These are phyloP conservation scores for Cryptosporidium parvum DNA, from an alignment of 169 alveolate genomes.

Conservation along the genomic window DNA sequence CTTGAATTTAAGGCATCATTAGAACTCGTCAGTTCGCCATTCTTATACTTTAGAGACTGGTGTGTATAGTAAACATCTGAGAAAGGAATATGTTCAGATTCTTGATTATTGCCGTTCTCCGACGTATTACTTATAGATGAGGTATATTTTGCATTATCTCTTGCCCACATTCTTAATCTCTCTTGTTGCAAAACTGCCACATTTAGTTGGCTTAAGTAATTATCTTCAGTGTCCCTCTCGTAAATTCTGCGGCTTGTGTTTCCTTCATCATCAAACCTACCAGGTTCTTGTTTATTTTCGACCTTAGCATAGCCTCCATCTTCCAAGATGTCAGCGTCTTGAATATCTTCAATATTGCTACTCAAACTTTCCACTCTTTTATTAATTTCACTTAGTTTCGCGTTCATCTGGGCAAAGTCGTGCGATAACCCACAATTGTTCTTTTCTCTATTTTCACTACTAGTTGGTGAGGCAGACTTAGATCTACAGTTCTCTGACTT, in stretches of 20 bases:
- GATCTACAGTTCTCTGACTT: slow-evolving; percentile 1
- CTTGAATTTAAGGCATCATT: slow-evolving; percentile 23
- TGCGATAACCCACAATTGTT: slow-evolving; percentile 5
- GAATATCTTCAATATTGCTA: slow-evolving; percentile 62
- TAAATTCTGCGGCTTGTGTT: not conserved
- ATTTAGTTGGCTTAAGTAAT: slow-evolving; percentile 26
- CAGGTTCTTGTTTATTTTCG: not conserved
- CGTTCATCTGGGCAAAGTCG: slow-evolving; percentile 46
- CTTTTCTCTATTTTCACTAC: not conserved
- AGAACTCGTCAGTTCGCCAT: not conserved
- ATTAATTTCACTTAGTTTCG: slow-evolving; percentile 31
- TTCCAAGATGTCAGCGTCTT: slow-evolving; percentile 26
- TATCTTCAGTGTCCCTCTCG: slow-evolving; percentile 1
- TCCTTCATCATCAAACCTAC: not conserved
- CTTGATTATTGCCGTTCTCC: slow-evolving; percentile 27
- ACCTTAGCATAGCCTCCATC: not conserved
- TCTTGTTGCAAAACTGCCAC: slow-evolving; percentile 73
- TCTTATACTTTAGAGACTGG: not conserved
- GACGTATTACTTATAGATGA: slow-evolving; percentile 20
- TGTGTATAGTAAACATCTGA: slow-evolving; percentile 59
- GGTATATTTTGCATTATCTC: slow-evolving; percentile 61
- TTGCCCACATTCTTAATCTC: slow-evolving; percentile 68
- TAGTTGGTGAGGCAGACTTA: slow-evolving; percentile 40
- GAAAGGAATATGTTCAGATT: slow-evolving; percentile 68
- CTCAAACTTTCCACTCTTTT: slow-evolving; percentile 60